phyloP scores from a whole-genome alignment of 2,329 filamentous ascomycete genomes.

The Seiridium cupressi region DNA sequence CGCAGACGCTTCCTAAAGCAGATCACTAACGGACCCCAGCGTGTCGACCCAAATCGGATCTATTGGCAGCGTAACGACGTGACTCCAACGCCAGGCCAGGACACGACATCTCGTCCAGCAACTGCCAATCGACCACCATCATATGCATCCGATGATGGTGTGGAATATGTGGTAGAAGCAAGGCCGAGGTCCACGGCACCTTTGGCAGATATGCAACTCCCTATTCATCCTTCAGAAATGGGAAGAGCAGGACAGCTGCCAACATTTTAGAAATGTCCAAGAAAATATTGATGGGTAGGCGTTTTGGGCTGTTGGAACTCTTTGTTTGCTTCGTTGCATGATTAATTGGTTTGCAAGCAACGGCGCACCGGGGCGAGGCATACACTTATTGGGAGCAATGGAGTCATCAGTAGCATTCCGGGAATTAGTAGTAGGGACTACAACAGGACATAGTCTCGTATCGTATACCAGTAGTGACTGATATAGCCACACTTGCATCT shows the following conservation, averaged over 20 bases:
- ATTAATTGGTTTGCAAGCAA: background rate
- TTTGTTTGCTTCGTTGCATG: background rate
- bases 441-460: too few species aligned
- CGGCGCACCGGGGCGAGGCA: too few species aligned
- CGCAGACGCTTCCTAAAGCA: background rate
- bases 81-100: slow-evolving; percentile 14
- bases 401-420: too few species aligned
- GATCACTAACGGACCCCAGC: slow-evolving; percentile 37
- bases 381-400: too few species aligned
- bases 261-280: background rate
- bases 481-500: too few species aligned
- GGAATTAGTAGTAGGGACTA: too few species aligned
- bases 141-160: slow-evolving; percentile 73
- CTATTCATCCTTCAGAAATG: slow-evolving; percentile 11
- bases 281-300: background rate
- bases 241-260: background rate
- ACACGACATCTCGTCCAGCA: slow-evolving; percentile 15
- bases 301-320: background rate
- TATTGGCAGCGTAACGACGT: slow-evolving; percentile 72
- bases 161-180: slow-evolving; percentile 69
- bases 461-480: too few species aligned
- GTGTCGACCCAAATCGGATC: slow-evolving; percentile 76
- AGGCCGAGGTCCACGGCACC: slow-evolving; percentile 57
- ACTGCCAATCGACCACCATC: slow-evolving; percentile 62
- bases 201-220: slow-evolving; percentile 29